phyloP scores from a whole-genome alignment of 2,329 filamentous ascomycete genomes.

The Arthrobotrys pseudoclavata region DNA sequence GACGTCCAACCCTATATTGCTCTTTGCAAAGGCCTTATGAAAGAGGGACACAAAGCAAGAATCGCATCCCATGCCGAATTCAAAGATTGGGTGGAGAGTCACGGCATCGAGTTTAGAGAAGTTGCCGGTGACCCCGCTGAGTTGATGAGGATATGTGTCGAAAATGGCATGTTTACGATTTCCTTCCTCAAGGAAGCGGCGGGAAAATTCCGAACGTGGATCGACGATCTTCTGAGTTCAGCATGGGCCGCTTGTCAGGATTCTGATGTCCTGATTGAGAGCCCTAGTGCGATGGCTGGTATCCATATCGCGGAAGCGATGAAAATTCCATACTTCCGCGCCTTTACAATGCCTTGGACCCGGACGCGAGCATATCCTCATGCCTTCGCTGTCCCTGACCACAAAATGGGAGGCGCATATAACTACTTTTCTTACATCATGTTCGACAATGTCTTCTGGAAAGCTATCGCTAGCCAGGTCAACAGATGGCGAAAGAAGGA shows the following conservation, averaged over 20 bases:
- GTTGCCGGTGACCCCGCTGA: slow-evolving; percentile 93
- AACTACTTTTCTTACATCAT: slow-evolving; percentile 96
- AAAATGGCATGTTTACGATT: slow-evolving; percentile 96
- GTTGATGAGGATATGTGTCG: slow-evolving; percentile 94
- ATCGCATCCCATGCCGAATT: slow-evolving; percentile 97
- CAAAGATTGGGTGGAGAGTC: slow-evolving; percentile 86
- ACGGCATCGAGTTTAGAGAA: slow-evolving; percentile 91
- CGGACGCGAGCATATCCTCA: slow-evolving; percentile 95
- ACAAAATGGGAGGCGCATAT: slow-evolving; percentile 94
- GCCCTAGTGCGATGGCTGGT: slow-evolving; percentile 94
- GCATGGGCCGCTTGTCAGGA: slow-evolving; percentile 87
- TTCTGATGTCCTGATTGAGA: slow-evolving; percentile 92
- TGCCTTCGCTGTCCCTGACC: slow-evolving; percentile 91
- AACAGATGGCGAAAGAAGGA: slow-evolving; percentile 91
- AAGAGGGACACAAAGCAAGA: slow-evolving; percentile 85
- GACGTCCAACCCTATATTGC: slow-evolving; percentile 99
- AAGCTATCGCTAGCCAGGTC: slow-evolving; percentile 88
- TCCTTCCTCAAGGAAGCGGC: slow-evolving; percentile 91
- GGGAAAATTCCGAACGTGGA: slow-evolving; percentile 76
- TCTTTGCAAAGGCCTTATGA: slow-evolving; percentile 87
- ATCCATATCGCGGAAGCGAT: slow-evolving; percentile 97
- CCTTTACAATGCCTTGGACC: slow-evolving; percentile 99
- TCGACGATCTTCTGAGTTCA: slow-evolving; percentile 86
- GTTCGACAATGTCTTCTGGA: slow-evolving; percentile 98
- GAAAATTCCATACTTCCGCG: slow-evolving; percentile 93